Evolutionary conservation across 2,329 filamentous ascomycete species (phyloP).

Genomic region (Cercospora sp.): DNA sequence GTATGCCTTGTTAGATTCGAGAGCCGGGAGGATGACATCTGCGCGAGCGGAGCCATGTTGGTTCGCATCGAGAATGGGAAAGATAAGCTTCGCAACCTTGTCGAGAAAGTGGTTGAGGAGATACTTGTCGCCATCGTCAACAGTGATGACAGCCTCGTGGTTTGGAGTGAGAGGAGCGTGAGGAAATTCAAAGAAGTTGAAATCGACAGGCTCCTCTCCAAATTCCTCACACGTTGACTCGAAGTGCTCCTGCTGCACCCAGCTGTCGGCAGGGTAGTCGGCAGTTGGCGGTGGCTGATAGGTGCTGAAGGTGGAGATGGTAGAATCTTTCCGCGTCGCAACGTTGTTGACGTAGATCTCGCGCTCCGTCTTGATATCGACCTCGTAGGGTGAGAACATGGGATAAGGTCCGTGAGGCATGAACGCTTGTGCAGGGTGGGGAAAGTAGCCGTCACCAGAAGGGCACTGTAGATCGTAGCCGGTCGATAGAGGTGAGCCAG

Average conservation of each 20-base stretch:
- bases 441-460: slow-evolving; percentile 58
- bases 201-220: slow-evolving; percentile 57
- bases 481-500: slow-evolving; percentile 73
- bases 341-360: slow-evolving; percentile 93
- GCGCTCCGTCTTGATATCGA: slow-evolving; percentile 93
- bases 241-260: slow-evolving; percentile 71
- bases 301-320: slow-evolving; percentile 90
- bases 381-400: slow-evolving; percentile 78
- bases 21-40: slow-evolving; percentile 80
- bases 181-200: slow-evolving; percentile 81
- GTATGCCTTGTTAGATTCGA: slow-evolving; percentile 90
- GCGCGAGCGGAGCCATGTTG: slow-evolving; percentile 79
- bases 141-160: slow-evolving; percentile 72
- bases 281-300: slow-evolving; percentile 74
- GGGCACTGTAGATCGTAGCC: slow-evolving; percentile 67
- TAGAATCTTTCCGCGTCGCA: slow-evolving; percentile 80
- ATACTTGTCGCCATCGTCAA: slow-evolving; percentile 84
- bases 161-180: slow-evolving; percentile 65
- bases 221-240: slow-evolving; percentile 69
- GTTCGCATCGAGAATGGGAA: slow-evolving; percentile 87
- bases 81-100: slow-evolving; percentile 82
- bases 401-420: slow-evolving; percentile 45
- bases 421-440: slow-evolving; percentile 50
- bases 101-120: slow-evolving; percentile 89
- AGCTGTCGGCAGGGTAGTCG: slow-evolving; percentile 66